Evolutionary conservation across 257 asterid species (phyloP).

Genomic region (Fraxinus anomala): DNA sequence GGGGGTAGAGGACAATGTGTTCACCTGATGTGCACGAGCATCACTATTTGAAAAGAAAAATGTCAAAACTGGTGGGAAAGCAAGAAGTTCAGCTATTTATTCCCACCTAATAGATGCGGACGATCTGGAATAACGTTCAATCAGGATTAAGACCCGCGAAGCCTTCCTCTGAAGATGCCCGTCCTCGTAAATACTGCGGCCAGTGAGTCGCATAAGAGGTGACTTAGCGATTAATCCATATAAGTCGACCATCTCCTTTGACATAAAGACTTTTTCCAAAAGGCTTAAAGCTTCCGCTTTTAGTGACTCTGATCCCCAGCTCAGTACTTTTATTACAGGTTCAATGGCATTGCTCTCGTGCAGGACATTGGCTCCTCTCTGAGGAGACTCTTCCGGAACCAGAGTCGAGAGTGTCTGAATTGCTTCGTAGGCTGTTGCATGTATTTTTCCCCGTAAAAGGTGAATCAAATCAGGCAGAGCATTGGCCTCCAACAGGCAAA

Average conservation of each 20-base stretch:
- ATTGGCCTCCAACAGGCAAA: constrained; percentile 51
- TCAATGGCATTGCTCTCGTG: constrained; percentile 47
- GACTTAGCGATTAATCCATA: constrained; percentile 44
- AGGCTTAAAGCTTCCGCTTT: constrained; percentile 56
- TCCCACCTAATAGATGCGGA: constrained; percentile 45
- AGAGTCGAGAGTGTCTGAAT: constrained; percentile 67
- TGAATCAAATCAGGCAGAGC: constrained; percentile 50
- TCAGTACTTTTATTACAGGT: constrained; percentile 47
- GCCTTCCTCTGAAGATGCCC: constrained; percentile 68
- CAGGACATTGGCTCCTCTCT: constrained; percentile 52
- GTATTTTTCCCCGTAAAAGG: constrained; percentile 43
- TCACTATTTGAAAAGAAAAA: not conserved
- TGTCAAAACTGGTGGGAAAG: not conserved
- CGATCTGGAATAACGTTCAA: constrained; percentile 55
- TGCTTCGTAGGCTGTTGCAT: constrained; percentile 64
- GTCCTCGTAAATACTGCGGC: constrained; percentile 46
- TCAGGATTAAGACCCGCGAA: constrained; percentile 49
- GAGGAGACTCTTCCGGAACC: constrained; percentile 61
- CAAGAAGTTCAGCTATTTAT: constrained; percentile 25
- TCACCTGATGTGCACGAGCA: not conserved
- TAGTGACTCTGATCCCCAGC: constrained; percentile 62
- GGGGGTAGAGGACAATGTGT: not conserved
- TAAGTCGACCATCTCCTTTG: constrained; percentile 55
- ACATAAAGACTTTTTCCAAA: constrained; percentile 50
- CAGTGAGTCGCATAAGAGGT: constrained; percentile 49